Conservation (phyloP, 805 yeast genomes). For the Lipomyces sp. region DNA sequence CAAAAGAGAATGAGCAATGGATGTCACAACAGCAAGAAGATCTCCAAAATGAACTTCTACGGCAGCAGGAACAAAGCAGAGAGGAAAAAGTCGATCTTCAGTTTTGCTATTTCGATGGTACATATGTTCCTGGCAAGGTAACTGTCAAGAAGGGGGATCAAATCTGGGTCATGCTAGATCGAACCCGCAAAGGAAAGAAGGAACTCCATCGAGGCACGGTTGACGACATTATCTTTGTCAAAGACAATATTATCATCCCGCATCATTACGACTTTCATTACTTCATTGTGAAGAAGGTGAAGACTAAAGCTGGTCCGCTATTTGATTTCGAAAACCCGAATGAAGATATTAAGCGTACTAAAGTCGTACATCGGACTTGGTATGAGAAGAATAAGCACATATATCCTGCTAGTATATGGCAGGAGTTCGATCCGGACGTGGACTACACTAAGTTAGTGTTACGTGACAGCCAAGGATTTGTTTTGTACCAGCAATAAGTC, state of each 20-base stretch:
- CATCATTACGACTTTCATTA: slow-evolving; percentile 43
- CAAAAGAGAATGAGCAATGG: slow-evolving; percentile 22
- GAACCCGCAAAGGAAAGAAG: slow-evolving; percentile 37
- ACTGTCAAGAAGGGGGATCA: slow-evolving; percentile 41
- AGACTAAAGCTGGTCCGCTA: slow-evolving; percentile 39
- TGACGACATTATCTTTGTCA: slow-evolving; percentile 43
- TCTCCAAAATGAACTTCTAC: slow-evolving; percentile 27
- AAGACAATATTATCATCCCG: slow-evolving; percentile 43
- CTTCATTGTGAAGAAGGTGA: slow-evolving; percentile 38
- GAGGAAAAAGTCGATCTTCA: slow-evolving; percentile 35
- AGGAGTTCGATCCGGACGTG: slow-evolving; percentile 42
- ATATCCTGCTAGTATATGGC: slow-evolving; percentile 43
- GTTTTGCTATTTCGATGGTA: slow-evolving; percentile 42
- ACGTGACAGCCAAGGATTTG: slow-evolving; percentile 40
- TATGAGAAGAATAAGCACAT: slow-evolving; percentile 43
- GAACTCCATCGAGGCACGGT: slow-evolving; percentile 42
- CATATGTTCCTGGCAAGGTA: slow-evolving; percentile 34
- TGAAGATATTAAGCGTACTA: slow-evolving; percentile 29
- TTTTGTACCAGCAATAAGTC: slow-evolving; percentile 27
- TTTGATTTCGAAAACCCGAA: slow-evolving; percentile 38
- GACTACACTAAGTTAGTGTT: slow-evolving; percentile 40
- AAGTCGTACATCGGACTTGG: slow-evolving; percentile 42
- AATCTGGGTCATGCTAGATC: slow-evolving; percentile 41
- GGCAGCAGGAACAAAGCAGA: slow-evolving; percentile 32
- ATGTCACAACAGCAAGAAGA: slow-evolving; percentile 32